These are phyloP conservation scores for Boletus subcaerulescens DNA, from an alignment of 768 basidiomycete genomes.

Conservation along the genomic window DNA sequence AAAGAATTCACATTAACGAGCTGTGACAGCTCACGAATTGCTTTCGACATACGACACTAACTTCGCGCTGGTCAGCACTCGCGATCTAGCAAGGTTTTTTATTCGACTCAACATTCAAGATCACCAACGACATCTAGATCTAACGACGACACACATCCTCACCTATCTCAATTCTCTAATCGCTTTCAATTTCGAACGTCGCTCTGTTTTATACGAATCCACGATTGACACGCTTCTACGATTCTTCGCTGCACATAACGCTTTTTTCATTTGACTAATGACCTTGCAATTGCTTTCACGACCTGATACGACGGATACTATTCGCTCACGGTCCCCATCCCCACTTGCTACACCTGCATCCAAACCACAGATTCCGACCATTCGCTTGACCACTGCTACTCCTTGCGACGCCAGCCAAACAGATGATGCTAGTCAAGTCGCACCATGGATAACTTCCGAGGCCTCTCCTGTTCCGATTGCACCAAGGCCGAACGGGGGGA, in stretches of 20 bases:
- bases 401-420: slow-evolving; percentile 49
- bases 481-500: slow-evolving; percentile 21
- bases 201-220: slow-evolving; percentile 23
- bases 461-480: slow-evolving; percentile 25
- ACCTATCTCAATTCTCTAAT: slow-evolving; percentile 4
- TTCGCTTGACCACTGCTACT: slow-evolving; percentile 66
- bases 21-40: slow-evolving; percentile 22
- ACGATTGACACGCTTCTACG: slow-evolving; percentile 21
- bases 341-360: slow-evolving; percentile 26
- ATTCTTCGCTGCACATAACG: slow-evolving; percentile 25
- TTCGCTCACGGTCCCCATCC: slow-evolving; percentile 27
- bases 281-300: slow-evolving; percentile 31
- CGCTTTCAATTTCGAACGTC: slow-evolving; percentile 13
- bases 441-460: slow-evolving; percentile 21
- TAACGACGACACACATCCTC: slow-evolving; percentile 19
- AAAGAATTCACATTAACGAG: slow-evolving; percentile 24
- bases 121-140: slow-evolving; percentile 20
- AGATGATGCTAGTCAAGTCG: slow-evolving; percentile 26
- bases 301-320: slow-evolving; percentile 20
- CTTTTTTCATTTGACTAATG: slow-evolving; percentile 24
- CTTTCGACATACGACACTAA: slow-evolving; percentile 16
- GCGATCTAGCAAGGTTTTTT: slow-evolving; percentile 16
- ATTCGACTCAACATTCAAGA: slow-evolving; percentile 19
- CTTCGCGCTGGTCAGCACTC: slow-evolving; percentile 11
- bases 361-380: slow-evolving; percentile 50